Base-by-base conservation (phyloP, 1,284 basidiomycete genomes). In the Earliella scabrosa region DNA sequence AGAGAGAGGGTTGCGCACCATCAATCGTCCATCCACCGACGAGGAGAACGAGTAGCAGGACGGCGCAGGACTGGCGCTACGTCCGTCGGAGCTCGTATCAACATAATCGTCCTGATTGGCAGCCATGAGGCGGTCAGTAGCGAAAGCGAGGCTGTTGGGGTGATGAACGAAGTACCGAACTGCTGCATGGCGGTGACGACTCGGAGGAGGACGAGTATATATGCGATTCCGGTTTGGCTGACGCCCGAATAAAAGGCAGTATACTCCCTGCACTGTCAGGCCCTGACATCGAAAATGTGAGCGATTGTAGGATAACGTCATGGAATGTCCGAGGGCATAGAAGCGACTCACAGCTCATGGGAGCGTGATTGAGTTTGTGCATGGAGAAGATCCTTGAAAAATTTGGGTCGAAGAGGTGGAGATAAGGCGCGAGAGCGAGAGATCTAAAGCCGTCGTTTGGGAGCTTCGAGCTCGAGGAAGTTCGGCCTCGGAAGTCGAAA, bases 1-100 rank as follows among this genome's bases (percentile, higher is more conserved):
- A n/a, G n/a, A 13, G 26, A 31, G 18, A 6, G 16, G 27, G 38
- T 20, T 14, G 59, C 66, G 27, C 48, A 70, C 72, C 56, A 73
- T 65, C 11, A 64, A 52, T 51, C 63, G 60, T 11, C 66, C 72
- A 46, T 73, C 72, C 18, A 73, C 58, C 2, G 72, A 73, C 16
- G 71, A 67, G 43, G 66, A 60, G 54, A 72, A 71, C 1, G 72
- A 73, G 52, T 74, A 73, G 2, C 73, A 46, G 0, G 71, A 73
- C 11, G 72, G 71, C 2, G 71, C 69, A 16, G 71, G 71, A 43
- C 71, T 73, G 1, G 53, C 61, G 8, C 60, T 60, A 29, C 66
- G 61, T 24, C 44, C 56, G 34, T 60, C 58, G 8, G 61, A 58
- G 41, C 52, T 55, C n/a, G 52, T 50, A 7, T 56, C 56, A 14